Evolutionary conservation across 208 protist species (phyloP).

Genomic region (Wallacemonas rigidus): DNA sequence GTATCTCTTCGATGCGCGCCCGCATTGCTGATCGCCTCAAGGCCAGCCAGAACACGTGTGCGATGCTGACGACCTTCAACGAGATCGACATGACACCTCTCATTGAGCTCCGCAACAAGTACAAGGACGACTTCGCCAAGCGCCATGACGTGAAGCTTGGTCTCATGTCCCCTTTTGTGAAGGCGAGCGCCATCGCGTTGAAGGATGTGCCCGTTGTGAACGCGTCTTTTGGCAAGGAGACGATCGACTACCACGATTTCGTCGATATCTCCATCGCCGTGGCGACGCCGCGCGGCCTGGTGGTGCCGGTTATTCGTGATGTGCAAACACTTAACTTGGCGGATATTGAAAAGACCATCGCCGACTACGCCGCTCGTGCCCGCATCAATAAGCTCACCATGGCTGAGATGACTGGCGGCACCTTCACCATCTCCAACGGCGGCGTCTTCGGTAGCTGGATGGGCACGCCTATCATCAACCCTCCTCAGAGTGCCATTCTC

Average conservation of each 20-base stretch:
- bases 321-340: slow-evolving; percentile 95
- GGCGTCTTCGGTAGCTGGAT: slow-evolving; percentile 98
- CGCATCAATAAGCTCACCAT: slow-evolving; percentile 94
- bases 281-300: slow-evolving; percentile 96
- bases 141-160: slow-evolving; percentile 98
- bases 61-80: slow-evolving; percentile 99
- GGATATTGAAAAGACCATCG: slow-evolving; percentile 96
- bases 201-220: slow-evolving; percentile 97
- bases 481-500: slow-evolving; percentile 98
- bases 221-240: slow-evolving; percentile 94
- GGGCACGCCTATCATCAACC: slow-evolving; percentile 99
- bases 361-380: slow-evolving; percentile 90
- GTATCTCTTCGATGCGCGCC: slow-evolving; percentile 95
- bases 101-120: slow-evolving; percentile 94
- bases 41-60: slow-evolving; percentile 98
- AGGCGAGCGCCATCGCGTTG: slow-evolving; percentile 95
- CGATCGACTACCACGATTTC: slow-evolving; percentile 98
- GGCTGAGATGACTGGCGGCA: slow-evolving; percentile 98
- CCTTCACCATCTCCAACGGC: slow-evolving; percentile 99
- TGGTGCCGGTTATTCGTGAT: slow-evolving; percentile 98
- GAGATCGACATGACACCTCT: slow-evolving; percentile 98
- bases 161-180: slow-evolving; percentile 99
- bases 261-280: slow-evolving; percentile 98
- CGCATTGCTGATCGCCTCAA: slow-evolving; percentile 97
- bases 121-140: slow-evolving; percentile 98